Percentiles rank a stretch among this genome's conserved stretches.
These are phyloP conservation scores for Neocatenulostroma microsporum DNA, from an alignment of 2,329 filamentous ascomycete genomes.

Conservation along the genomic window DNA sequence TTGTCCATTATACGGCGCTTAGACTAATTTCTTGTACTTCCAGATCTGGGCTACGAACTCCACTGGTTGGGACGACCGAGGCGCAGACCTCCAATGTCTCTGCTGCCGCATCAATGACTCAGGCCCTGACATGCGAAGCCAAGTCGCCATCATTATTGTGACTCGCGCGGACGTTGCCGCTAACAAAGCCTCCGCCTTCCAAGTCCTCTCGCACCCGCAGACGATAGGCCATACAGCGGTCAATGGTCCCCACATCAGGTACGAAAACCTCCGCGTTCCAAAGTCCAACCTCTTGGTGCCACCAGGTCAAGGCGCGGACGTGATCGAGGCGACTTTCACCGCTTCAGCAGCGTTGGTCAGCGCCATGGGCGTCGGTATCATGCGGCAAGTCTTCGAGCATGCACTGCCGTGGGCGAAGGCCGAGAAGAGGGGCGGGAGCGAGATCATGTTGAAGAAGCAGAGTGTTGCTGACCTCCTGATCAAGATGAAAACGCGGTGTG, in stretches of 20 bases:
- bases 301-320: slow-evolving; percentile 36
- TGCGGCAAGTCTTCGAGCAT: slow-evolving; percentile 47
- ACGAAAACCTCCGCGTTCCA: slow-evolving; percentile 81
- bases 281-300: slow-evolving; percentile 56
- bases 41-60: slow-evolving; percentile 50
- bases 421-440: slow-evolving; percentile 40
- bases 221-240: slow-evolving; percentile 43
- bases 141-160: slow-evolving; percentile 45
- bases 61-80: slow-evolving; percentile 47
- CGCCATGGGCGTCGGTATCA: slow-evolving; percentile 48
- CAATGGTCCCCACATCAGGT: slow-evolving; percentile 62
- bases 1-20: no score
- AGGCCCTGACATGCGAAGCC: slow-evolving; percentile 8
- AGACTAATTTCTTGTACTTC: not conserved
- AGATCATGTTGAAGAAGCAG: slow-evolving; percentile 42
- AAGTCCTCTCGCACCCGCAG: slow-evolving; percentile 40
- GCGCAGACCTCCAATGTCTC: slow-evolving; percentile 47
- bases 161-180: slow-evolving; percentile 41
- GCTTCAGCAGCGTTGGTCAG: slow-evolving; percentile 44
- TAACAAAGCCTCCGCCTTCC: slow-evolving; percentile 39
- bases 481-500: slow-evolving; percentile 45
- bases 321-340: slow-evolving; percentile 41
- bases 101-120: slow-evolving; percentile 37
- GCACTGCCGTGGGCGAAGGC: slow-evolving; percentile 44
- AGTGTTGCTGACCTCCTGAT: slow-evolving; percentile 47